phyloP scores from a whole-genome alignment of 2,329 filamentous ascomycete species.

The Aspergillus brunneoviolaceus region DNA sequence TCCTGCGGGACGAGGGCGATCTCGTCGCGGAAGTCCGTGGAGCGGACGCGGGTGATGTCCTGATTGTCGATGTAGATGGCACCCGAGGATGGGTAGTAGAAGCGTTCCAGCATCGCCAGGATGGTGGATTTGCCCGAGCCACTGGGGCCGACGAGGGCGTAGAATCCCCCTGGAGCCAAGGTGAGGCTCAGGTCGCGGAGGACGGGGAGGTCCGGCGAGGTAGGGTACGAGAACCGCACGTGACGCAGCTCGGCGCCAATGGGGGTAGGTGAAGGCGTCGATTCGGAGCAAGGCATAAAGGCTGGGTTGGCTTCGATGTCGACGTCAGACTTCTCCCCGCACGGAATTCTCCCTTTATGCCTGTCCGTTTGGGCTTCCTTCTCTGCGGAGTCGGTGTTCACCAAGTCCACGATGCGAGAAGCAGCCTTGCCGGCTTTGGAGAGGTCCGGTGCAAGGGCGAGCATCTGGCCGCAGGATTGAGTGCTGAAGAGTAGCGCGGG shows the following conservation, averaged over 20 bases:
- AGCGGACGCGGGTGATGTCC: constrained; percentile 44
- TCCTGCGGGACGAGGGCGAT: constrained; percentile 52
- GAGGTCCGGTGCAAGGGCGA: constrained; percentile 73
- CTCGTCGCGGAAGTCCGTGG: constrained; percentile 43
- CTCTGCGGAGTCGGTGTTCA: constrained; percentile 37
- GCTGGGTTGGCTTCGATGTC: background rate
- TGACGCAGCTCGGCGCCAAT: constrained; percentile 55
- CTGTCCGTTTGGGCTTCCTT: constrained; percentile 22
- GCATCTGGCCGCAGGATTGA: constrained; percentile 72
- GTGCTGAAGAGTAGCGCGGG: constrained; percentile 70
- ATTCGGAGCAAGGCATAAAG: background rate
- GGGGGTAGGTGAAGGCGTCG: constrained; percentile 11
- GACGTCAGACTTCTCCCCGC: background rate
- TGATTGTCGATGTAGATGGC: constrained; percentile 53
- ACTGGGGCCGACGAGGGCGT: constrained; percentile 64
- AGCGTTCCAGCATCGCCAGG: constrained; percentile 56
- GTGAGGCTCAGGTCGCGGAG: constrained; percentile 57
- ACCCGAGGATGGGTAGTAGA: constrained; percentile 55
- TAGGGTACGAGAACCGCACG: constrained; percentile 66
- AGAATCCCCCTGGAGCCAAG: constrained; percentile 47
- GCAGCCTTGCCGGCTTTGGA: constrained; percentile 64
- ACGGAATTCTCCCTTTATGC: background rate
- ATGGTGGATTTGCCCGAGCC: constrained; percentile 69
- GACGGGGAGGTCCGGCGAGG: constrained; percentile 60
- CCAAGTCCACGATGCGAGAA: constrained; percentile 53